phyloP scores from a whole-genome alignment of 441 rosid species.

The Arabidopsis hybrid region DNA sequence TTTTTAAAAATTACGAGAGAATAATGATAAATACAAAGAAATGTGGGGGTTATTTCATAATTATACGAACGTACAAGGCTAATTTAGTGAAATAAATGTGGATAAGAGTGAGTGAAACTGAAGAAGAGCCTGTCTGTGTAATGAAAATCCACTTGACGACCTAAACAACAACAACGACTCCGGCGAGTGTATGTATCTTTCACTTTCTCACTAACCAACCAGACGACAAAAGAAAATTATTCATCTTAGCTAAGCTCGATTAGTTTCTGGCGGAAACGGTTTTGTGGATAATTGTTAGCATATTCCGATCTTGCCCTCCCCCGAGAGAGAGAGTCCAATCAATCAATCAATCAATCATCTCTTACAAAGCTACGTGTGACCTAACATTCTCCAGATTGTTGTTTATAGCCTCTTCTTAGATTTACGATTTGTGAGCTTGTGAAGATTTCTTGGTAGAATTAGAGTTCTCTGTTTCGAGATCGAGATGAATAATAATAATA shows the following conservation, averaged over 20 bases:
- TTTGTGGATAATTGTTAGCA: not conserved
- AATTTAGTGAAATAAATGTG: not conserved
- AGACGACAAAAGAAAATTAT: slow-evolving; percentile 18
- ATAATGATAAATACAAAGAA: not conserved
- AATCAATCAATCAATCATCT: not conserved
- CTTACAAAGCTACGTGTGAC: not conserved
- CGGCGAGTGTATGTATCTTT: slow-evolving; percentile 27
- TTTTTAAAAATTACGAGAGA: slow-evolving; percentile 1
- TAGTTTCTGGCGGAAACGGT: not conserved
- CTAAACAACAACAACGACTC: slow-evolving; percentile 37
- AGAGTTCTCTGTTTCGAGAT: slow-evolving; percentile 41
- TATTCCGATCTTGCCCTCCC: slow-evolving; percentile 17
- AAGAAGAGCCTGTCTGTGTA: not conserved
- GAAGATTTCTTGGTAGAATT: slow-evolving; percentile 28
- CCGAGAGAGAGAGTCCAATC: not conserved
- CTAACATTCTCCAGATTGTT: not conserved
- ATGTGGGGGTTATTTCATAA: not conserved
- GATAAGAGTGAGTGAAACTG: slow-evolving; percentile 36
- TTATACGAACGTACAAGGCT: not conserved
- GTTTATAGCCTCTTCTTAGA: not conserved
- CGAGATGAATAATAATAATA: slow-evolving; percentile 38
- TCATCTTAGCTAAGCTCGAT: not conserved
- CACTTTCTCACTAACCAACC: slow-evolving; percentile 17
- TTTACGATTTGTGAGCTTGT: no score
- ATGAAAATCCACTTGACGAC: slow-evolving; percentile 33